Base-by-base conservation (phyloP, 1,139 yeast species). In the Yamadazyma songkhlaensis region DNA sequence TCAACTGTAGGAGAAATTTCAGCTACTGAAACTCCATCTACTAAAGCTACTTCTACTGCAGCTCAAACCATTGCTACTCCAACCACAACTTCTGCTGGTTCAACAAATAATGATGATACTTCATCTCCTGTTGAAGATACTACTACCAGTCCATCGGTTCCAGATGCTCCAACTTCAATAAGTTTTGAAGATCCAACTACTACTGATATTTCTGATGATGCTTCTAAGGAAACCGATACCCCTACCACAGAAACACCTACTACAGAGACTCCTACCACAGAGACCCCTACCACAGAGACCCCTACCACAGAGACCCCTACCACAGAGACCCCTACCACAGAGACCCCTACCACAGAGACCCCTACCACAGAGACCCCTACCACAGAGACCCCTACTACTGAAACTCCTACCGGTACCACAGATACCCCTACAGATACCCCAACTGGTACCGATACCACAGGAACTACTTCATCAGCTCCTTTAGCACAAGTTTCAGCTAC, bases 351-450 rank as follows among this genome's bases (percentile, higher is more conserved):
- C 11, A 31, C 44, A 27, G 21, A 40, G 20, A 17, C 41, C 9
- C 14, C 31, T 6, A 23, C 17, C n/a, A n/a, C n/a, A n/a, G n/a
- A n/a, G n/a, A n/a, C n/a, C 15, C 6, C 42, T 11, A 25, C 36
- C 15, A 21, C 48, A 10, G 9, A 43, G 8, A n/a, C 36, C 14
- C 10, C 34, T 28, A 15, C 10, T 11, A 11, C 26, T 27, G 9
- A 36, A 15, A 34, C 40, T 24, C 30, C 43, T 20, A n/a, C 44
- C 4, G 25, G 39, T 23, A 11, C 45, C 10, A 17, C 36, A 25
- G 29, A 32, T 15, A 14, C 36, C n/a, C 12, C 42, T 29, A 31
- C 44, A 23, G 39, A 32, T 32, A 37, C n/a, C n/a, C n/a, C 38
- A 17, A 25, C 29, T 9, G 14, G 10, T 13, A 8, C 23, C 9